A percentile compares a stretch with the other conserved stretches of the same genome.
phyloP scores from a whole-genome alignment of 441 rosid species.

The Metrosideros polymorpha region DNA sequence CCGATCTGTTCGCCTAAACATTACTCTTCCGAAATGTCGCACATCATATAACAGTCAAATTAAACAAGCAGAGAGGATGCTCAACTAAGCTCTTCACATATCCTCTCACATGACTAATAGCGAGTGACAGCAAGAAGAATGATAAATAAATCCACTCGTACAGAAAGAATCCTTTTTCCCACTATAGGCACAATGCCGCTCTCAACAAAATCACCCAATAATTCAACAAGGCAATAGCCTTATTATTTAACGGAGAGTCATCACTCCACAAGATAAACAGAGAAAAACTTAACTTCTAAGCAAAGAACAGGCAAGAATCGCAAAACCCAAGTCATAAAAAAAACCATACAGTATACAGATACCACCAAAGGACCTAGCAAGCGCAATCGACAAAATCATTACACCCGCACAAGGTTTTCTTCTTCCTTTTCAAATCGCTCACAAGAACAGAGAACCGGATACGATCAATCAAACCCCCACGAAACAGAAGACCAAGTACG shows the following conservation, averaged over 20 bases:
- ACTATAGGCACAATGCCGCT: not conserved
- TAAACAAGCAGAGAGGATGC: not conserved
- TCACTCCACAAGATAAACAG: not conserved
- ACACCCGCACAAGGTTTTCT: not conserved
- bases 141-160: not conserved
- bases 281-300: not conserved
- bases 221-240: not conserved
- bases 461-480: not conserved
- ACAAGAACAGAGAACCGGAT: not conserved
- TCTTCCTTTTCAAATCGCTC: not conserved
- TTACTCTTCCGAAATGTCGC: not conserved
- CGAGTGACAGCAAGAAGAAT: not conserved
- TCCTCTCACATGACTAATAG: not conserved
- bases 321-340: not conserved
- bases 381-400: not conserved
- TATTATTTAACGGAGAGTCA: not conserved
- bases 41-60: not conserved
- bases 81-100: not conserved
- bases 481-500: not conserved
- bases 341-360: not conserved
- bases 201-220: not conserved
- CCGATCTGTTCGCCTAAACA: not conserved
- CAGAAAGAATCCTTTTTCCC: not conserved
- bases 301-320: not conserved
- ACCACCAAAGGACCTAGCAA: not conserved